Evolutionary conservation across 768 basidiomycete species (phyloP).

Genomic region (Russula brevipes): DNA sequence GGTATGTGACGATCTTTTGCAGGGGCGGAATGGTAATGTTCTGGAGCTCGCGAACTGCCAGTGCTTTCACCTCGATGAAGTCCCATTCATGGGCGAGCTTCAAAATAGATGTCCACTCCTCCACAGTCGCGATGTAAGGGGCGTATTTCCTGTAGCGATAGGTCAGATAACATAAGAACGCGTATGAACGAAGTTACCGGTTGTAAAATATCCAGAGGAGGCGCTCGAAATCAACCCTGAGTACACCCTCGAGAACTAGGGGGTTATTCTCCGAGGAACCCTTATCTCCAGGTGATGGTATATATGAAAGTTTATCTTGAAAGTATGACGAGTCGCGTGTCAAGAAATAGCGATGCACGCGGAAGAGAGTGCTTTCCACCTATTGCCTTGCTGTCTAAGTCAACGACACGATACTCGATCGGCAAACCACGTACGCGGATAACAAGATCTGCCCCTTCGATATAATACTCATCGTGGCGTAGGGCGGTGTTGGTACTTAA

Average conservation of each 20-base stretch:
- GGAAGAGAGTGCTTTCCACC: conserved; percentile 17
- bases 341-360: conserved; percentile 29
- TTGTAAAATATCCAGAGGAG: conserved; percentile 35
- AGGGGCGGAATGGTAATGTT: conserved; percentile 41
- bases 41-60: conserved; percentile 51
- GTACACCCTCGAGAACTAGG: conserved; percentile 28
- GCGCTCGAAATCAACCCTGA: conserved; percentile 29
- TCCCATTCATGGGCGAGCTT: conserved; percentile 50
- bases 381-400: not conserved
- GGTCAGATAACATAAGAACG: not conserved
- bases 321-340: conserved; percentile 31
- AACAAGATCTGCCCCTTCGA: conserved; percentile 49
- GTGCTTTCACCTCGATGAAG: conserved; percentile 47
- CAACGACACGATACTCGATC: not conserved
- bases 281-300: conserved; percentile 25
- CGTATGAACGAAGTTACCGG: conserved; percentile 26
- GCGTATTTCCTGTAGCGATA: conserved; percentile 45
- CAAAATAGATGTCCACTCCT: conserved; percentile 53
- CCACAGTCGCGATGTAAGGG: conserved; percentile 44
- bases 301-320: conserved; percentile 27
- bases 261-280: conserved; percentile 31
- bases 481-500: conserved; percentile 25
- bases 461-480: conserved; percentile 41
- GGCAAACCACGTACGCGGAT: conserved; percentile 27
- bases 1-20: conserved; percentile 53